A percentile compares a stretch with the other conserved stretches of the same genome.
These are phyloP conservation scores for Chalaropsis thielavioides DNA, from an alignment of 2,329 filamentous ascomycete species.

Conservation along the genomic window DNA sequence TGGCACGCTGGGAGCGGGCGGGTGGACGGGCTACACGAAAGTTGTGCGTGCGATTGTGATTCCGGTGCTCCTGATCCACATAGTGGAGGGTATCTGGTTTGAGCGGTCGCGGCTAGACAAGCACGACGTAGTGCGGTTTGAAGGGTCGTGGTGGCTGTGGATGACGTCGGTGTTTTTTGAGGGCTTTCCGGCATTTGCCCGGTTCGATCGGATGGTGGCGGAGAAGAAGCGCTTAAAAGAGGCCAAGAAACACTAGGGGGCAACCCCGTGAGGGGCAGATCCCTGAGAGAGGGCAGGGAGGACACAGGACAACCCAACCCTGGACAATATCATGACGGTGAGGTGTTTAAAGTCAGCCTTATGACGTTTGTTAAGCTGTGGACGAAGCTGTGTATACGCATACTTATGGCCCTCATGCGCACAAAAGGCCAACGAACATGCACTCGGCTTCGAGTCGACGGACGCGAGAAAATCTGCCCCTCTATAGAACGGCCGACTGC, in stretches of 20 bases:
- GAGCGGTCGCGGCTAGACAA: conserved; percentile 33
- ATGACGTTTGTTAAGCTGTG: neutral
- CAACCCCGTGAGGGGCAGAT: neutral
- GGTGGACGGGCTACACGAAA: conserved; percentile 42
- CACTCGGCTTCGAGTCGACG: neutral
- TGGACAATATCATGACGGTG: neutral
- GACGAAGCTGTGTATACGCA: neutral
- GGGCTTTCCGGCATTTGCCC: conserved; percentile 33
- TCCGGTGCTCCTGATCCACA: conserved; percentile 50
- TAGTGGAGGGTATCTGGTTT: conserved; percentile 44
- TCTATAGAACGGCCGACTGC: neutral
- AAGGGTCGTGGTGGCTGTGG: conserved; percentile 42
- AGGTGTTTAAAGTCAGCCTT: neutral
- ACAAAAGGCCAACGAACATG: neutral
- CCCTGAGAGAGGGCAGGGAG: neutral
- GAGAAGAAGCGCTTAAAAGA: conserved; percentile 28
- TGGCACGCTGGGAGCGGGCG: conserved; percentile 30
- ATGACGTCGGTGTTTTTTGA: conserved; percentile 38
- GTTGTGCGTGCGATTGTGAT: conserved; percentile 44
- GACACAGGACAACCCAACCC: neutral
- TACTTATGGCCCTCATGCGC: neutral
- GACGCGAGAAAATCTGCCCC: neutral
- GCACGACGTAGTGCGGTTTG: conserved; percentile 34
- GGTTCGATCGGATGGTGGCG: conserved; percentile 33
- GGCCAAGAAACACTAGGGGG: conserved; percentile 28